Base-by-base conservation (phyloP, 192 early-diverging fungal species). In the Lobosporangium transversale region DNA sequence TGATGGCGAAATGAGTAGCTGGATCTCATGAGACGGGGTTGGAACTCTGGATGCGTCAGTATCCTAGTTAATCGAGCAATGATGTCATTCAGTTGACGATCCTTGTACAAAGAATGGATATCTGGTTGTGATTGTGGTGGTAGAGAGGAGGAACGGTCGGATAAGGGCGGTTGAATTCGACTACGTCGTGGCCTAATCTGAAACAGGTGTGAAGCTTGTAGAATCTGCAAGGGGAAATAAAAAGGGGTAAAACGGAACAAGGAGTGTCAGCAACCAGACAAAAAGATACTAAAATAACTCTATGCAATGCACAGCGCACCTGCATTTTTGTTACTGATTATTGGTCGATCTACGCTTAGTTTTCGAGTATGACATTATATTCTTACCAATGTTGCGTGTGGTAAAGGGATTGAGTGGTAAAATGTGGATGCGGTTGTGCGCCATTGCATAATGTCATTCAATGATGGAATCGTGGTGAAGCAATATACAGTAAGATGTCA, bases 361-460 rank as follows among this genome's bases (percentile, higher is more conserved):
- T n/a, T n/a, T n/a, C n/a, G n/a, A n/a, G n/a, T n/a, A n/a, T n/a
- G n/a, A n/a, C n/a, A n/a, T n/a, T n/a, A n/a, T n/a, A n/a, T n/a
- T 32, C 12, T 54, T 76, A 62, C 73, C 73, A 76, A 65, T 11
- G 53, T 48, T 6, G 64, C 73, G 24, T 52, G 55, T 1, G 73
- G 73, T 23, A 76, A 17, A 3, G 63, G 73, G n/a, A 76, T 67
- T 0, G 64, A 66, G 35, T 66, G 51, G 21, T 76, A 76, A 21
- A 76, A 67, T 17, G 65, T 36, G 0, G 58, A 56, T 24, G 73
- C 73, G 3, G 73, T 66, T 4, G 73, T 33, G 24, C 73, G 73
- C 73, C 63, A 76, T 50, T 67, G 63, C 11, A 76, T 59, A 26
- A 76, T 58, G n/a, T 76, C 73, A 32, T 67, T 76, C 31, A 66